phyloP scores from a whole-genome alignment of 2,329 filamentous ascomycete species.

The Myriangium duriaei region DNA sequence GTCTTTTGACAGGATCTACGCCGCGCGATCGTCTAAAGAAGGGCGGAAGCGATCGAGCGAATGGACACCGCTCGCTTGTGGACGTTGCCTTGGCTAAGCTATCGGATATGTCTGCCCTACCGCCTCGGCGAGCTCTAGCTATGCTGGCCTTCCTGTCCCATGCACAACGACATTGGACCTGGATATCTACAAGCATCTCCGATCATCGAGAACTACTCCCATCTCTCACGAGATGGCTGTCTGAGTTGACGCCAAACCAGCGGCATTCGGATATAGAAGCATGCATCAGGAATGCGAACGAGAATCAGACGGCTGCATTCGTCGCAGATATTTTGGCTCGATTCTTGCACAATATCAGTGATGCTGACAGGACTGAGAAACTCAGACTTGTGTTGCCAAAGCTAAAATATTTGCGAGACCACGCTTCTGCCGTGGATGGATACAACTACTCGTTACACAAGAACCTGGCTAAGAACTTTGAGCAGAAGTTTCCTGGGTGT shows the following conservation, averaged over 20 bases:
- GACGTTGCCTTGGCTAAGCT: conserved; percentile 60
- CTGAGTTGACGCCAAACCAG: conserved; percentile 41
- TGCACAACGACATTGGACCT: conserved; percentile 90
- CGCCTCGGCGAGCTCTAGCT: conserved; percentile 54
- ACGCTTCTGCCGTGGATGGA: conserved; percentile 63
- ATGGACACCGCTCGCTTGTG: conserved; percentile 53
- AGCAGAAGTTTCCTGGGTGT: conserved; percentile 60
- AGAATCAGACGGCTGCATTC: conserved; percentile 56
- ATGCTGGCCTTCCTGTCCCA: conserved; percentile 78
- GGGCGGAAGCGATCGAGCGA: conserved; percentile 36
- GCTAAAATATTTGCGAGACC: conserved; percentile 65
- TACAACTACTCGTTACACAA: conserved; percentile 82
- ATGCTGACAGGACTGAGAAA: conserved; percentile 55
- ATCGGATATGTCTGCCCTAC: conserved; percentile 47
- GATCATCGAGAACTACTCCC: conserved; percentile 62
- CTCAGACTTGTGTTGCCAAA: conserved; percentile 61
- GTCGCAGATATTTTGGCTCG: conserved; percentile 82
- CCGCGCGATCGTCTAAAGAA: conserved; percentile 62
- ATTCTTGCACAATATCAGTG: conserved; percentile 75
- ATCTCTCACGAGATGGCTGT: conserved; percentile 58
- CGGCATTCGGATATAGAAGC: conserved; percentile 16
- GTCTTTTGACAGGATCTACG: conserved; percentile 76
- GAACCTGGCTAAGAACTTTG: conserved; percentile 77
- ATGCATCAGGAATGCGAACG: conserved; percentile 21
- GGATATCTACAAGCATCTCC: conserved; percentile 72